Evolutionary conservation across 2,329 filamentous ascomycete genomes (phyloP), one percentile per base, ranked within the genome.

Genomic region (Lachnellula hyalina): DNA sequence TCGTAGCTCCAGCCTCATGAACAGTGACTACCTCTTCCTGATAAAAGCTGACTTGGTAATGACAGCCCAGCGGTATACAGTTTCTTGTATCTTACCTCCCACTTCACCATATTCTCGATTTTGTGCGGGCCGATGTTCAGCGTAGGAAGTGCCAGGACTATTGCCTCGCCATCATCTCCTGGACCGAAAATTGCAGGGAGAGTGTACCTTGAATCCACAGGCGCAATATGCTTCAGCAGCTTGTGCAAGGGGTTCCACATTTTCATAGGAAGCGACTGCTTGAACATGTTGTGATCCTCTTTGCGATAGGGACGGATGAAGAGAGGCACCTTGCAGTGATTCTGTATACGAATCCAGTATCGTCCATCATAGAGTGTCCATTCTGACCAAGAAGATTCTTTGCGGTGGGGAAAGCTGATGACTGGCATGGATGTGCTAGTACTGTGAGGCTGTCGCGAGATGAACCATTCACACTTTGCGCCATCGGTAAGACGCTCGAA

Each of bases 301-400:
- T 46, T n/a, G 1, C 21, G 8, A 23, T 67, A 58, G 1, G 59
- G 61, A 40, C 65, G 56, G 11, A 70, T 11, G 1, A 19, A 32
- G 9, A 66, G 17, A 4, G 50, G 47, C 6, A 4, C 5, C 21
- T 23, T 15, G 9, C 51, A 38, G 9, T 23, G 45, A 46, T 63
- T 66, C 47, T 54, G 40, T 14, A 83, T 53, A 15, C 76, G 73
- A 15, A 85, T 68, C 84, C 84, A 87, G 68, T 78, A 86, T 2
- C 84, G 79, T 0, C 81, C 79, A 66, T 87, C 84, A 71, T 77
- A 87, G 4, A 52, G 59, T 4, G 46, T 49, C 66, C 67, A 71
- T 2, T 61, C 47, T 40, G 59, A 54, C 57, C 62, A 60, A 5
- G 44, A 38, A 5, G 28, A 8, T 15, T 52, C 34, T 23, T 47